Evolutionary conservation across 2,329 filamentous ascomycete genomes (phyloP).

Genomic region (Aspergillus novofumigatus): DNA sequence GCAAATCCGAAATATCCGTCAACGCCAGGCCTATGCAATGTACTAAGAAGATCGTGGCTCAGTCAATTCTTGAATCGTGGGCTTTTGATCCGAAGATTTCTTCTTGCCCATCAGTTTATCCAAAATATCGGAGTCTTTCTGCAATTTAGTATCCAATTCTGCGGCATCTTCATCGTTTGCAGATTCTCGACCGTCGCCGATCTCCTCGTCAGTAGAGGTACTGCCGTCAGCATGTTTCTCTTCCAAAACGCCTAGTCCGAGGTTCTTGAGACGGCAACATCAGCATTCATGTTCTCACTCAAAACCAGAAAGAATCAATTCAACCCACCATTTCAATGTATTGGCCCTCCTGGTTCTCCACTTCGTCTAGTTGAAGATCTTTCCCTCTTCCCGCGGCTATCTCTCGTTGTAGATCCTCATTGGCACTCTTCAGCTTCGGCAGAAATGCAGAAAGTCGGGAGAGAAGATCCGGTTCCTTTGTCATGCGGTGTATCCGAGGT

Average conservation of each 20-base stretch:
- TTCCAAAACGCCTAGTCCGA: conserved; percentile 44
- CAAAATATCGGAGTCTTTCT: conserved; percentile 28
- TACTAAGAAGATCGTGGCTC: conserved; percentile 12
- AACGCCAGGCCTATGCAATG: neutral
- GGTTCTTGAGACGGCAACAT: conserved; percentile 26
- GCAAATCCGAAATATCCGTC: neutral
- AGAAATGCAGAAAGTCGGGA: conserved; percentile 39
- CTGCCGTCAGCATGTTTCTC: conserved; percentile 28
- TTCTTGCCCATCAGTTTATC: conserved; percentile 36
- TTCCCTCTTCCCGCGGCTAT: conserved; percentile 31
- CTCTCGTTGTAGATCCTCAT: conserved; percentile 38
- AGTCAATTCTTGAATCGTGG: conserved; percentile 36
- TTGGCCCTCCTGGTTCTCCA: conserved; percentile 28
- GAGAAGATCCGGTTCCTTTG: conserved; percentile 27
- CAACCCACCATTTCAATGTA: conserved; percentile 43
- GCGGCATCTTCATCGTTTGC: conserved; percentile 9
- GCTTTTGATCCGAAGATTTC: conserved; percentile 24
- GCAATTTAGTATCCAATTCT: conserved; percentile 8
- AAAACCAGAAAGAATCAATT: neutral
- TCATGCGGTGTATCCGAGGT: conserved; percentile 29
- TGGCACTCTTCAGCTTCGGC: conserved; percentile 41
- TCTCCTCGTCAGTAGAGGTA: conserved; percentile 16
- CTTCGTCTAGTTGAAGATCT: conserved; percentile 33
- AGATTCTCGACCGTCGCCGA: conserved; percentile 7
- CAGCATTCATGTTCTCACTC: neutral